Evolutionary conservation across 2,329 filamentous ascomycete genomes (phyloP).

Genomic region (Shiraia sp.): DNA sequence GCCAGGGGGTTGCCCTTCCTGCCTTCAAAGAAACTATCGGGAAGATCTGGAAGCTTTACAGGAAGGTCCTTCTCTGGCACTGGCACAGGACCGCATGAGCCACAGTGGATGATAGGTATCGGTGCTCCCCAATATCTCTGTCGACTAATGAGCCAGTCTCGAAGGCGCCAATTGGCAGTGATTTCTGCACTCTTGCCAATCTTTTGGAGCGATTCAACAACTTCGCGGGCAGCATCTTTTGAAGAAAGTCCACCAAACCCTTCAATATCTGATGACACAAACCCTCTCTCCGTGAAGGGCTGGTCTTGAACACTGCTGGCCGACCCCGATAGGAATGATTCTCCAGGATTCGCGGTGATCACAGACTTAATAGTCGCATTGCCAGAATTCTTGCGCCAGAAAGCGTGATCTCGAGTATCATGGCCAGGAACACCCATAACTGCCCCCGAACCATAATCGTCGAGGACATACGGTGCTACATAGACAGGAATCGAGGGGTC

Average conservation of each 20-base stretch:
- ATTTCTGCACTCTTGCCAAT: constrained; percentile 61
- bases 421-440: constrained; percentile 93
- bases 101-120: constrained; percentile 85
- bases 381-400: constrained; percentile 73
- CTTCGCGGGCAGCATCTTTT: constrained; percentile 61
- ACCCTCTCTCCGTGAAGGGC: constrained; percentile 68
- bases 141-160: constrained; percentile 91
- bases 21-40: constrained; percentile 68
- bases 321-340: constrained; percentile 13
- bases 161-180: constrained; percentile 76
- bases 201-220: constrained; percentile 57
- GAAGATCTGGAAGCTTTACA: constrained; percentile 71
- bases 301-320: constrained; percentile 47
- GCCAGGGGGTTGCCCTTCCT: constrained; percentile 79
- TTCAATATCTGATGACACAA: constrained; percentile 68
- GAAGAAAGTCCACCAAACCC: constrained; percentile 68
- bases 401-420: constrained; percentile 75
- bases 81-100: constrained; percentile 74
- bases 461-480: constrained; percentile 81
- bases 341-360: constrained; percentile 16
- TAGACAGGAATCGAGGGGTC: constrained; percentile 71
- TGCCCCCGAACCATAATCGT: constrained; percentile 83
- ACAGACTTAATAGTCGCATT: constrained; percentile 66
- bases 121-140: constrained; percentile 91
- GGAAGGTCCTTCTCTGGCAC: constrained; percentile 78